phyloP scores from a whole-genome alignment of 2,329 filamentous ascomycete species.

The Colletotrichum limetticola region DNA sequence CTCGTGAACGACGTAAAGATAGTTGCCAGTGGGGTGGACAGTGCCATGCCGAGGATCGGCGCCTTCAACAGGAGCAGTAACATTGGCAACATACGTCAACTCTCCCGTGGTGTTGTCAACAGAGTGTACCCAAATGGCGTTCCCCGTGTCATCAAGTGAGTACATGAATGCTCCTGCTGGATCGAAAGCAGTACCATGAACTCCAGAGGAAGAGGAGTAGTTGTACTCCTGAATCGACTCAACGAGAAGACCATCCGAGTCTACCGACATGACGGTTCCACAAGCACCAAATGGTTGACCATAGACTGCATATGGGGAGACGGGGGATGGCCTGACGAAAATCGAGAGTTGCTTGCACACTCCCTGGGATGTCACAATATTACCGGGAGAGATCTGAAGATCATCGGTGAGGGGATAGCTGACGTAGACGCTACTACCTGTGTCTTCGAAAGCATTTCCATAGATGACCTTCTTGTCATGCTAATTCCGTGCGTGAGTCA shows the following conservation, averaged over 20 bases:
- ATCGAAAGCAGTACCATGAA: not conserved
- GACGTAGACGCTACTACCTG: slow-evolving; percentile 2
- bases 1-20: too few relatives aligned
- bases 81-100: too few relatives aligned
- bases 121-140: too few relatives aligned
- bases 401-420: not conserved
- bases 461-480: slow-evolving; percentile 3
- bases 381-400: not conserved
- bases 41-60: too few relatives aligned
- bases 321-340: not conserved
- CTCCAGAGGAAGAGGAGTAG: slow-evolving; percentile 2
- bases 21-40: too few relatives aligned
- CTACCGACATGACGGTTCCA: slow-evolving; percentile 16
- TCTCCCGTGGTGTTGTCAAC: too few relatives aligned
- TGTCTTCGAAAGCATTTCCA: slow-evolving; percentile 6
- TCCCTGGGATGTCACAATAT: not conserved
- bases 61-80: too few relatives aligned
- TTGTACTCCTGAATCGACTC: slow-evolving; percentile 16
- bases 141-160: too few relatives aligned
- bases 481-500: not conserved
- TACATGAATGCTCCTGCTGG: not conserved
- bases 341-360: slow-evolving; percentile 1
- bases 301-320: not conserved
- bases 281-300: slow-evolving; percentile 10
- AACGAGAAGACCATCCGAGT: not conserved